phyloP scores from a whole-genome alignment of 2,329 filamentous ascomycete species.

The Zalaria obscura region DNA sequence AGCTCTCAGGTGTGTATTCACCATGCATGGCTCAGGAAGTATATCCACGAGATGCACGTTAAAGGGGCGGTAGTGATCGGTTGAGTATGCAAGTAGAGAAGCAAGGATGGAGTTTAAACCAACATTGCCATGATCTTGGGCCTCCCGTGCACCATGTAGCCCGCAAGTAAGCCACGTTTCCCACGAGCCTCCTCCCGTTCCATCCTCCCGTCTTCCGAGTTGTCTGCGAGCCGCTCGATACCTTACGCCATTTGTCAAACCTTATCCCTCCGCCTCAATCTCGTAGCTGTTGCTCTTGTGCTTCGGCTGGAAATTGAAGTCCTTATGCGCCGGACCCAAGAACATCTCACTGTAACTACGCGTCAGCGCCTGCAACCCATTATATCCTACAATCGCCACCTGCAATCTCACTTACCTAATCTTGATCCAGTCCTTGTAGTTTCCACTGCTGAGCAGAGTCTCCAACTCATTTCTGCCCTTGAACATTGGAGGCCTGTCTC shows the following conservation, averaged over 20 bases:
- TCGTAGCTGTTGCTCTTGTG: constrained; percentile 92
- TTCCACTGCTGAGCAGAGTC: constrained; percentile 76
- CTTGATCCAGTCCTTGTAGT: constrained; percentile 98
- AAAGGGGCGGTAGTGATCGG: too few species aligned
- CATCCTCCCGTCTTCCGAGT: too few species aligned
- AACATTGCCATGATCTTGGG: too few species aligned
- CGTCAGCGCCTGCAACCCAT: background rate
- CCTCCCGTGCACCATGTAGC: too few species aligned
- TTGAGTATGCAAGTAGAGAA: too few species aligned
- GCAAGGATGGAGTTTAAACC: too few species aligned
- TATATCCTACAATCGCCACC: constrained; percentile 19
- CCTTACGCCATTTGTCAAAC: background rate
- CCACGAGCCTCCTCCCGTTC: too few species aligned
- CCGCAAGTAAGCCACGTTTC: too few species aligned
- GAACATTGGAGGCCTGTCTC: constrained; percentile 78
- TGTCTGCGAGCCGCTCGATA: too few species aligned
- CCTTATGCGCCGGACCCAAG: constrained; percentile 74
- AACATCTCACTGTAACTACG: constrained; percentile 70
- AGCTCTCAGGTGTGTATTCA: too few species aligned
- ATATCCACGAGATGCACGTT: too few species aligned
- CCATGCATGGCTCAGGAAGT: too few species aligned
- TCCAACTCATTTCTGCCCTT: constrained; percentile 79
- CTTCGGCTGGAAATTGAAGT: constrained; percentile 92
- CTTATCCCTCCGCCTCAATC: constrained; percentile 54
- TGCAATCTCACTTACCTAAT: constrained; percentile 55